Base-by-base conservation (phyloP, 2,329 filamentous ascomycete species). In the Pseudogymnoascus sp. region DNA sequence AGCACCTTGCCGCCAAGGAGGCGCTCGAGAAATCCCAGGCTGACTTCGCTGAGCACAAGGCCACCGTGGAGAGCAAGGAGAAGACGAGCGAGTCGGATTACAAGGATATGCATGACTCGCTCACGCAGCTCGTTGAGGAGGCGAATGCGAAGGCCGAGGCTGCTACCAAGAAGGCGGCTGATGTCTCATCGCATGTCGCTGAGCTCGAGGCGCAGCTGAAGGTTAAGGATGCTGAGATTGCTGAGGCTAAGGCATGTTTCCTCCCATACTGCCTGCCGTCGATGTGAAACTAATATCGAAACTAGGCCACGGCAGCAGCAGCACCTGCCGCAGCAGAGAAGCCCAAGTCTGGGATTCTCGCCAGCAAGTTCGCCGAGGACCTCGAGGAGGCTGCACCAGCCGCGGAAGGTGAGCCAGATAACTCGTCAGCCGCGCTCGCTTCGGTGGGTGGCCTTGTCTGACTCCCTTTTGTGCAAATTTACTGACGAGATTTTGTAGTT, bases 401-500 rank as follows among this genome's bases (percentile, higher is more conserved):
- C 83, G 84, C 82, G 83, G 84, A 87, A 84, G 77, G 77, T 73
- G 77, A 78, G 70, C 80, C 83, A 71, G 85, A 88, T 73, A 78
- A 84, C 78, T 84, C 84, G 75, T 87, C 85, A 73, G 78, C 81
- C 73, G 85, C 85, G 76, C 79, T 88, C 77, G 84, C 85, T 78
- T 84, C 82, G 84, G 85, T 88, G 82, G 81, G 85, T 67, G 64
- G 36, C 36, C 31, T 67, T 65, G 36, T 25, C 21, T 42, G 61
- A 34, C 38, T 63, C 42, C 38, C 28, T 59, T 28, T 59, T 23
- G 34, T 34, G 44, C 36, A 62, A 66, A 56, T 70, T 70, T 66
- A 61, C 36, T 61, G 28, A 60, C 61, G 44, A 64, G 37, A 37
- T 16, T 46, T 46, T 64, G 63, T 64, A 74, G 72, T 65, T 74